These are phyloP conservation scores for Malassezia caprae DNA, from an alignment of 1,284 basidiomycete species.

Conservation along the genomic window DNA sequence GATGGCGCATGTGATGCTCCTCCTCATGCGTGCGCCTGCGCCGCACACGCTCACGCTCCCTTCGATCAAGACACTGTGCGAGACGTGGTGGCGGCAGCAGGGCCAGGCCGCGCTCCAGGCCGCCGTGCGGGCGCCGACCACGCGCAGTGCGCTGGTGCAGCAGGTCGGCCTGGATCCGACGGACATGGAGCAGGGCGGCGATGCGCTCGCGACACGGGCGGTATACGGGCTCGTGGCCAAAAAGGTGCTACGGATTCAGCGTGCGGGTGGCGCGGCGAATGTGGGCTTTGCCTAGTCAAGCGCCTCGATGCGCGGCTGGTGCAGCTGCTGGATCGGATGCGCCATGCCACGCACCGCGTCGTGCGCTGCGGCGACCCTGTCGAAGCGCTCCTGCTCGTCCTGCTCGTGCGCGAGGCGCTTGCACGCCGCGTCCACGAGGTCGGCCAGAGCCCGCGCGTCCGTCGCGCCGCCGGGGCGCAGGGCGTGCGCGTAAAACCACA, in stretches of 20 bases:
- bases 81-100: conserved; percentile 30
- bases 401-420: conserved; percentile 1
- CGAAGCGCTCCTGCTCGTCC: not conserved
- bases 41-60: conserved; percentile 33
- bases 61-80: conserved; percentile 25
- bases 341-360: conserved; percentile 2
- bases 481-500: conserved; percentile 10
- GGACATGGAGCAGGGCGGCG: conserved; percentile 24
- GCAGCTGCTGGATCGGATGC: not conserved
- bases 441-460: not conserved
- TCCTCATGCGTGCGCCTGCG: conserved; percentile 26
- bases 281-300: conserved; percentile 15
- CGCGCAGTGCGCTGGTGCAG: conserved; percentile 15
- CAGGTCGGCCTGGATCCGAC: conserved; percentile 21
- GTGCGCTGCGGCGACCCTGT: conserved; percentile 4
- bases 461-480: not conserved
- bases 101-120: conserved; percentile 17
- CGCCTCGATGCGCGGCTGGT: conserved; percentile 3
- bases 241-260: conserved; percentile 26
- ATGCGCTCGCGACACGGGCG: conserved; percentile 32
- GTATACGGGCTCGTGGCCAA: conserved; percentile 43
- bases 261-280: conserved; percentile 13
- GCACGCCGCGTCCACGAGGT: not conserved
- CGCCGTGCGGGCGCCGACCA: conserved; percentile 7
- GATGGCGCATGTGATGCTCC: conserved; percentile 34